Base-by-base conservation (phyloP, 257 asterid species). In the Gynochthodes officinalis region DNA sequence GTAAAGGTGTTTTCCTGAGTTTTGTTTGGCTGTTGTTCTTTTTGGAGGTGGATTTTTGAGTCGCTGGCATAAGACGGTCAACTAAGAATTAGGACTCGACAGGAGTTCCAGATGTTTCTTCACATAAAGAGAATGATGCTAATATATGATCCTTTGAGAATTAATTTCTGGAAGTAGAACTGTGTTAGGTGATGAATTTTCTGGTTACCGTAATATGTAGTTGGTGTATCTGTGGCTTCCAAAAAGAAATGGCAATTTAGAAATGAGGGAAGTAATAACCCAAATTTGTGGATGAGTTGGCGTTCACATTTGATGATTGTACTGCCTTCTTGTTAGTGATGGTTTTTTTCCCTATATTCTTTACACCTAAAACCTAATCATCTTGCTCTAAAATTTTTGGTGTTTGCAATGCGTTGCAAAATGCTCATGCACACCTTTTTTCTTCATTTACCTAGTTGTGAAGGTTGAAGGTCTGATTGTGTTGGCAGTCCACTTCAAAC, bases 301-400 rank as follows among this genome's bases (percentile, higher is more conserved):
- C n/a, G 1, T 25, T 43, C 7, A 10, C 23, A 25, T 25, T 10
- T 16, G 8, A 16, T 60, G 23, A 32, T 60, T 33, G 25, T 16
- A 15, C 30, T 43, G 25, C 57, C 40, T 43, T 25, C 13, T 46
- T 27, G 21, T 66, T 15, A n/a, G 2, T 27, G n/a, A n/a, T n/a
- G n/a, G n/a, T n/a, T n/a, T n/a, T 5, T 5, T 16, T 7, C 15
- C 32, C 42, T 7, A 5, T 28, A 8, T 13, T 48, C 60, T 48
- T 48, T 9, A 12, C 10, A 18, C 40, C 2, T 48, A 19, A 12
- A 10, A 18, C 40, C 2, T 49, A 69, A 35, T 33, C 44, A 50
- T 69, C 73, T 50, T 33, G 73, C 73, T 50, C 33, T 15, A 53
- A 32, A 49, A n/a, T n/a, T n/a, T n/a, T n/a, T 57, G 63, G 37